Evolutionary conservation across 2,329 filamentous ascomycete genomes (phyloP).

Genomic region (Cercospora beticola): DNA sequence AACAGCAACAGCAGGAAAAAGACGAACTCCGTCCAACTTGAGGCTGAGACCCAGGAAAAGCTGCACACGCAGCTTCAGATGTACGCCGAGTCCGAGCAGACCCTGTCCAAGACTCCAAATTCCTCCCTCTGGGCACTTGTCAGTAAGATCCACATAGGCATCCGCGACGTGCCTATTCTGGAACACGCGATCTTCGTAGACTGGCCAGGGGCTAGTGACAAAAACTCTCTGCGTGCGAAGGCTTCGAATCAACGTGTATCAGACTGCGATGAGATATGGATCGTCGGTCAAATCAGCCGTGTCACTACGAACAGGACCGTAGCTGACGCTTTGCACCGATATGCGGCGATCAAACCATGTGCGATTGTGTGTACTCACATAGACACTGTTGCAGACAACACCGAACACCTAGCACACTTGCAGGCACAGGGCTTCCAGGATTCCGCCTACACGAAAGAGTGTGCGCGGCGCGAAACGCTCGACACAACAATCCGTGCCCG

Average conservation of each 20-base stretch:
- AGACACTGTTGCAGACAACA: constrained; percentile 1
- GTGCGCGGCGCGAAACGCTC: no score
- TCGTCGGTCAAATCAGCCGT: constrained; percentile 10
- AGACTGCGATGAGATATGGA: constrained; percentile 24
- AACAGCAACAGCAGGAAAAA: no score
- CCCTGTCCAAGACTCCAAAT: no score
- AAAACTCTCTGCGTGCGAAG: constrained; percentile 14
- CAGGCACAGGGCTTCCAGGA: neutral
- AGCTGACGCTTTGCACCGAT: neutral
- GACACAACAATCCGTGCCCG: no score
- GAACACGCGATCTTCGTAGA: constrained; percentile 14
- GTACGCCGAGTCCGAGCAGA: no score
- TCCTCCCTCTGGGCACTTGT: constrained; percentile 17
- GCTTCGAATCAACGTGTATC: constrained; percentile 10
- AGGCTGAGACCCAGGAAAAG: no score
- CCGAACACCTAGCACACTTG: neutral
- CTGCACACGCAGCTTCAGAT: no score
- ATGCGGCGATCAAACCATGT: neutral
- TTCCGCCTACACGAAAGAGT: no score
- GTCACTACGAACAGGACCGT: constrained; percentile 3
- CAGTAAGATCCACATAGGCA: constrained; percentile 7
- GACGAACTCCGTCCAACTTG: no score
- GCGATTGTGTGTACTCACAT: constrained; percentile 12
- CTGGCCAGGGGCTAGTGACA: constrained; percentile 21
- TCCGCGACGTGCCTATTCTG: constrained; percentile 6